A percentile compares a stretch with the other conserved stretches of the same genome.
These are phyloP conservation scores for Lenwebbia sp. DNA, from an alignment of 345 rosid genomes.

Conservation along the genomic window DNA sequence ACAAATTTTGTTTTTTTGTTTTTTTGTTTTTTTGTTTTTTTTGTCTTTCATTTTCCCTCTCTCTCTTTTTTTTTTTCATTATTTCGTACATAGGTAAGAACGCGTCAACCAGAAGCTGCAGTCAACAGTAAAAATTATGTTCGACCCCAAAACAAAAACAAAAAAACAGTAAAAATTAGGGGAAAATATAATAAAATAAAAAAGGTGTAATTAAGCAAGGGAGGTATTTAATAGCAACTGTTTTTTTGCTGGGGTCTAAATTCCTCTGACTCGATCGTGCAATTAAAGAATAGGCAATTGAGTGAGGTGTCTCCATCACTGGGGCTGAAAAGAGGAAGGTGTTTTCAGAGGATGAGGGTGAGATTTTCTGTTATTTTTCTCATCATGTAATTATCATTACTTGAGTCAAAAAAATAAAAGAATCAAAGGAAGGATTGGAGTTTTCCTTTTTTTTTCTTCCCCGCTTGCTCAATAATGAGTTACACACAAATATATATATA, in stretches of 20 bases:
- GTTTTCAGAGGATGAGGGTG: not conserved
- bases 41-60: not conserved
- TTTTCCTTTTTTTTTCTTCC: not conserved
- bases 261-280: not conserved
- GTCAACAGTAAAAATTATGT: not conserved
- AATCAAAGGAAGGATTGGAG: not conserved
- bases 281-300: not conserved
- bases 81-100: not conserved
- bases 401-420: not conserved
- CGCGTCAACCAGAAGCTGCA: not conserved
- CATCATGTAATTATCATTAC: not conserved
- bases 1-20: not conserved
- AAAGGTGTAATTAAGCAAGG: not conserved
- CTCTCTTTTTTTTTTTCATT: not conserved
- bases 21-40: not conserved
- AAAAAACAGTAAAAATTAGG: fast-evolving
- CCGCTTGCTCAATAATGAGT: not conserved
- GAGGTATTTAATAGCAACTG: not conserved
- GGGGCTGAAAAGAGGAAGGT: not conserved
- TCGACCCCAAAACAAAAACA: not conserved
- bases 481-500: no score
- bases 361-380: not conserved
- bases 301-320: not conserved
- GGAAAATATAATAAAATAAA: not conserved
- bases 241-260: not conserved